Conservation (phyloP, 192 early-diverging fungal species). For the Gryganskiella cystojenkinii region DNA sequence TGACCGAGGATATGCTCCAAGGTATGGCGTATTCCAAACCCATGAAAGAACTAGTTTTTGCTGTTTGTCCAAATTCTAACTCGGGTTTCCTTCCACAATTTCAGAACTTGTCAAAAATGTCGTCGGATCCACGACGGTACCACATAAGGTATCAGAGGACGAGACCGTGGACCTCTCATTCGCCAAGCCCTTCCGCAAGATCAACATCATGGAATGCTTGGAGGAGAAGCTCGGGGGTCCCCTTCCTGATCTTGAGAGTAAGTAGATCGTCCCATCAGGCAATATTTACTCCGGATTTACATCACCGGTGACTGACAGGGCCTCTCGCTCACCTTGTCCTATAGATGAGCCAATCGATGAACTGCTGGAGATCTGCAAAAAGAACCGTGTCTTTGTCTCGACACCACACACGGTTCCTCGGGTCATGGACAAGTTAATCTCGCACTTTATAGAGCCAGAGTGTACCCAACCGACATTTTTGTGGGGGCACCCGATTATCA, state of each 20-base stretch:
- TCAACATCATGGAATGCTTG: slow-evolving; percentile 66
- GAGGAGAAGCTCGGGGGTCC: slow-evolving; percentile 48
- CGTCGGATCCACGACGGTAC: slow-evolving; percentile 22
- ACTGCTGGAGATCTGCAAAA: slow-evolving; percentile 40
- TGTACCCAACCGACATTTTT: slow-evolving; percentile 88
- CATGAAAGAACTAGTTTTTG: too few relatives aligned
- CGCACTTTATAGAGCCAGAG: slow-evolving; percentile 76
- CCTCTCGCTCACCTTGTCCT: neutral
- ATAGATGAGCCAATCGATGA: slow-evolving; percentile 34
- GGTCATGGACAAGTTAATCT: slow-evolving; percentile 79
- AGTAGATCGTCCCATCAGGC: neutral
- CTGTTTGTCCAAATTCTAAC: too few relatives aligned
- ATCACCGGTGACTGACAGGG: neutral
- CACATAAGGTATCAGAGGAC: slow-evolving; percentile 5
- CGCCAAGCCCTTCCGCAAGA: slow-evolving; percentile 62
- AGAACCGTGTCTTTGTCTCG: slow-evolving; percentile 44
- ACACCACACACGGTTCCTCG: slow-evolving; percentile 73
- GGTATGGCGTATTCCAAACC: too few relatives aligned
- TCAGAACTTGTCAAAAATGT: slow-evolving; percentile 54
- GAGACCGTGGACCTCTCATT: slow-evolving; percentile 59
- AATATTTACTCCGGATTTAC: neutral
- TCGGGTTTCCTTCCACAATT: neutral
- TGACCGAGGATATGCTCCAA: slow-evolving; percentile 77
- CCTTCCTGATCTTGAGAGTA: slow-evolving; percentile 56
- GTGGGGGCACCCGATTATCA: slow-evolving; percentile 76